Conservation (phyloP, 2,329 filamentous ascomycete genomes). For the Amylocarpus encephaloides region DNA sequence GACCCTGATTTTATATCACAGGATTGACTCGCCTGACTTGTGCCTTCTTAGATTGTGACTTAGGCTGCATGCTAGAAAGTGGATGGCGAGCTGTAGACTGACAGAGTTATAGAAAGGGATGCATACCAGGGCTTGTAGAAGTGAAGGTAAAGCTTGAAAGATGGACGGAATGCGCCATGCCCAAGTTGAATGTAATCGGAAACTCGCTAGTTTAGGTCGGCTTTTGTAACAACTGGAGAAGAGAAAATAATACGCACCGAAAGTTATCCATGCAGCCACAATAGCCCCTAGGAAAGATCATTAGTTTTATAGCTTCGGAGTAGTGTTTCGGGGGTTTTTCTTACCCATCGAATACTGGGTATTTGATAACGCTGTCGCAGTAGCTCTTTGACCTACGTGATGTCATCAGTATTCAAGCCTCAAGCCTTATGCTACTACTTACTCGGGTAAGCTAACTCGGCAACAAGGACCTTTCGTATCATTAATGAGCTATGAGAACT, state of each 20-base stretch:
- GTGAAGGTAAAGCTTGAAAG: slow-evolving; percentile 12
- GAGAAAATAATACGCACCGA: slow-evolving; percentile 5
- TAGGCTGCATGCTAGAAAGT: no score
- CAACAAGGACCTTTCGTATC: slow-evolving; percentile 6
- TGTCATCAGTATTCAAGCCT: neutral
- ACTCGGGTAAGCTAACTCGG: slow-evolving; percentile 17
- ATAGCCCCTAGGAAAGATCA: slow-evolving; percentile 17
- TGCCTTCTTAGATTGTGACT: no score
- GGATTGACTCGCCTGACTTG: no score
- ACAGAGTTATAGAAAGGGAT: no score
- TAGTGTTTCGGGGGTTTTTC: neutral
- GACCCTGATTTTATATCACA: no score
- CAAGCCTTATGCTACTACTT: neutral
- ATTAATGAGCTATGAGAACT: no score
- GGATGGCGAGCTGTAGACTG: no score
- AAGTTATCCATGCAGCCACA: slow-evolving; percentile 20
- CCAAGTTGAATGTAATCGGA: slow-evolving; percentile 18
- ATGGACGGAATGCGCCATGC: slow-evolving; percentile 38
- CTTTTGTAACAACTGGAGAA: neutral
- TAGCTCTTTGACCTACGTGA: slow-evolving; percentile 27
- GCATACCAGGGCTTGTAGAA: slow-evolving; percentile 6
- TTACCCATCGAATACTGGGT: slow-evolving; percentile 32
- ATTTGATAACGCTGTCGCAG: slow-evolving; percentile 32
- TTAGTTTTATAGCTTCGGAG: neutral
- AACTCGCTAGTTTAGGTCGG: neutral